Evolutionary conservation across 2,329 filamentous ascomycete species (phyloP).

Genomic region (Reticulascus tulasneorum): DNA sequence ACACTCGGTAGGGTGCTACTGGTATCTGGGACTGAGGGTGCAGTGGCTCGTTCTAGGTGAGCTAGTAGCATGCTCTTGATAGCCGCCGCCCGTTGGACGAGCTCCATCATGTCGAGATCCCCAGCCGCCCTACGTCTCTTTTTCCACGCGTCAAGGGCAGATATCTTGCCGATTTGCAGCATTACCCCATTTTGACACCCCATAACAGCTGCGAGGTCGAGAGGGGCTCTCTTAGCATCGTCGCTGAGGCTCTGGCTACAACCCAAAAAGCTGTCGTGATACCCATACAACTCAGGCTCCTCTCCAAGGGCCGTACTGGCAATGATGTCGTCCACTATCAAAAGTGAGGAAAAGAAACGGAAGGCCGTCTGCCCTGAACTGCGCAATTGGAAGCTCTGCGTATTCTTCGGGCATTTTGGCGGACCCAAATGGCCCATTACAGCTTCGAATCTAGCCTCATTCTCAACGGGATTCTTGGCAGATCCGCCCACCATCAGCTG

Average conservation of each 20-base stretch:
- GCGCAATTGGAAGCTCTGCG: slow-evolving; percentile 19
- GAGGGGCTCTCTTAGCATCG: slow-evolving; percentile 9
- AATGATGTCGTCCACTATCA: slow-evolving; percentile 47
- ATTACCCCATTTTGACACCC: slow-evolving; percentile 50
- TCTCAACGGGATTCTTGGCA: slow-evolving; percentile 15
- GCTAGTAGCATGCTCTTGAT: slow-evolving; percentile 11
- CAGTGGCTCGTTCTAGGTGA: slow-evolving; percentile 6
- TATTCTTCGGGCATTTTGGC: background rate
- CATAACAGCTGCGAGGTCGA: slow-evolving; percentile 25
- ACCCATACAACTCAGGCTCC: slow-evolving; percentile 36
- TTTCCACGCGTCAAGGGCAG: slow-evolving; percentile 53
- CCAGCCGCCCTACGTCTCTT: slow-evolving; percentile 38
- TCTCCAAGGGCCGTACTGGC: slow-evolving; percentile 42
- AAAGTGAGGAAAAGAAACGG: slow-evolving; percentile 41
- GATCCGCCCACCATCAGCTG: slow-evolving; percentile 38
- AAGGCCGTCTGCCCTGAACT: slow-evolving; percentile 43
- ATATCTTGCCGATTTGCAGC: slow-evolving; percentile 49
- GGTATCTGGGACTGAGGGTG: slow-evolving; percentile 15
- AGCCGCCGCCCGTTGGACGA: slow-evolving; percentile 27
- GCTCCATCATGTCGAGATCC: slow-evolving; percentile 39
- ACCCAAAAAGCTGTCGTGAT: slow-evolving; percentile 38
- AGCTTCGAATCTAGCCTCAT: background rate
- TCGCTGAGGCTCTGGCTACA: slow-evolving; percentile 24
- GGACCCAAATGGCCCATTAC: background rate
- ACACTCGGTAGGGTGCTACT: too few relatives aligned